phyloP scores from a whole-genome alignment of 495 filamentous ascomycete genomes.

The Hypoxylon fuscum region DNA sequence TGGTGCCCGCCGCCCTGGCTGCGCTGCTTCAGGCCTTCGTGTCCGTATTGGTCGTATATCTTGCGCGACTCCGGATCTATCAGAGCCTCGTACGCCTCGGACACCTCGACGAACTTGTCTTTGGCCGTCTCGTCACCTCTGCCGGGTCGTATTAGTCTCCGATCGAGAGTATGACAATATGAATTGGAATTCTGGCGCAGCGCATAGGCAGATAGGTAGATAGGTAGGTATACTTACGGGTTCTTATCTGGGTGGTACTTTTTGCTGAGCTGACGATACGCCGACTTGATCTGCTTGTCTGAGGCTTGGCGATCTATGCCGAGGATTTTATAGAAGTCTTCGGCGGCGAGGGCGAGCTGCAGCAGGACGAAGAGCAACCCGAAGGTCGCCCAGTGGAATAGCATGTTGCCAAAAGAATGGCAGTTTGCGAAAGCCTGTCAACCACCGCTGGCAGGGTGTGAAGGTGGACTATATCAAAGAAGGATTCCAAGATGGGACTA shows the following conservation, averaged over 20 bases:
- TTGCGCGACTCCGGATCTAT: constrained; percentile 80
- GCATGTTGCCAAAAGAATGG: constrained; percentile 43
- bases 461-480: no score
- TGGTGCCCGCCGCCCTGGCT: constrained; percentile 71
- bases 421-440: constrained; percentile 15
- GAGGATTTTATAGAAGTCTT: constrained; percentile 95
- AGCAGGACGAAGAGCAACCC: constrained; percentile 56
- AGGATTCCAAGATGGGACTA: not conserved
- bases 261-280: constrained; percentile 91
- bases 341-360: constrained; percentile 55
- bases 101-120: constrained; percentile 92
- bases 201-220: no score
- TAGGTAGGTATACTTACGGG: constrained; percentile 77
- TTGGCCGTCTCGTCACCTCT: constrained; percentile 82
- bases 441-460: not conserved
- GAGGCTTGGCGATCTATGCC: constrained; percentile 82
- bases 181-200: not conserved
- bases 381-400: constrained; percentile 50
- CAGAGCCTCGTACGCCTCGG: constrained; percentile 96
- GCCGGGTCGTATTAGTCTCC: constrained; percentile 14
- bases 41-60: constrained; percentile 96
- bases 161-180: not conserved
- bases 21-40: constrained; percentile 88
- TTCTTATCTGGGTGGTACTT: constrained; percentile 99
- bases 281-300: constrained; percentile 94